Evolutionary conservation across 345 rosid genomes (phyloP), one percentile per base, ranked within the genome.

Genomic region (Arabis alpina): DNA sequence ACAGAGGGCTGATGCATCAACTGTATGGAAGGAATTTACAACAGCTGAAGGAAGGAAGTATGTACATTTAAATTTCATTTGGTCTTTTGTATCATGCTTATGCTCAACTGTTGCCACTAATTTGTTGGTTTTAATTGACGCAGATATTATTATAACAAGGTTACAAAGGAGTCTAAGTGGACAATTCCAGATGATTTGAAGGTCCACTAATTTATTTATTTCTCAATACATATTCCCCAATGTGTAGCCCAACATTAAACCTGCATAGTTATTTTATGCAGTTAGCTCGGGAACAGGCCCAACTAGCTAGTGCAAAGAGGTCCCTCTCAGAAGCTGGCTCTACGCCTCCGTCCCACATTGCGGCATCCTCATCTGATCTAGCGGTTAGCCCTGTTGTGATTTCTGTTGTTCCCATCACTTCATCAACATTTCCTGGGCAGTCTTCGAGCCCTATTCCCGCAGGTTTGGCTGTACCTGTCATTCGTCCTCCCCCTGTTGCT

Each of bases 1-100:
- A 73, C 90, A 94, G 99, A 88, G 93, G 77, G 99, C 96, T 14
- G 99, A 94, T 73, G 97, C 98, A 32, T 94, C 99, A 34, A 94
- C 99, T n/a, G 96, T 85, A 68, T 94, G 99, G 99, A 94, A 91
- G 86, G 99, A 94, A 76, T 94, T 91, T 74, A 85, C 93, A 11
- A 91, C 95, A 45, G 75, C 84, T 36, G 99, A 91, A 76, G 99
- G 98, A 67, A 89, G 80, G 65, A 94, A 78, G 99, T 94, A 72
- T 6, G 89, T 81, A 47, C 49, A 58, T 57, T 39, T 64, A 12
- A 27, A 43, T n/a, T 42, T 50, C 45, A 49, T 16, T 51, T 63
- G 42, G 45, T 76, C 54, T 41, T 64, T 36, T 44, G 11, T 51
- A 24, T n/a, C 27, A 6, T 71, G 42, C 36, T 28, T 64, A 76